Evolutionary conservation across 257 asterid genomes (phyloP).

Genomic region (Euphrasia confusa): DNA sequence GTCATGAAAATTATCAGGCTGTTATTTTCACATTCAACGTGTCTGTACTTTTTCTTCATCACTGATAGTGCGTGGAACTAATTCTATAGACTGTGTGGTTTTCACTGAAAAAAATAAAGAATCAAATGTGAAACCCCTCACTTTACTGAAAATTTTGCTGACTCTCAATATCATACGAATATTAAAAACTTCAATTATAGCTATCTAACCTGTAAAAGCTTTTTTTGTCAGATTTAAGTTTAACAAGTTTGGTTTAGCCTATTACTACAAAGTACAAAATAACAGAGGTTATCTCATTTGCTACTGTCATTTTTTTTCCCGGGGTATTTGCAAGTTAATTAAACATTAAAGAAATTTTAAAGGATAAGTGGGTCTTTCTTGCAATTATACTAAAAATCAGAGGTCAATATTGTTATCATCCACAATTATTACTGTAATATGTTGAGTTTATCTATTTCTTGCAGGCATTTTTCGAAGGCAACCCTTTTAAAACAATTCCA

Average conservation of each 20-base stretch:
- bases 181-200: not conserved
- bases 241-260: not conserved
- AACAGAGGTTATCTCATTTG: too few species aligned
- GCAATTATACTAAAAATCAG: too few species aligned
- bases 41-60: not conserved
- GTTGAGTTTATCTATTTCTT: slow-evolving; percentile 5
- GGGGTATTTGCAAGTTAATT: too few species aligned
- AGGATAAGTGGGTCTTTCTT: not conserved
- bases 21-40: not conserved
- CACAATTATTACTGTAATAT: not conserved
- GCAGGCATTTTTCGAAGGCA: slow-evolving; percentile 95
- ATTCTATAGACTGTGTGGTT: not conserved
- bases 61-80: not conserved
- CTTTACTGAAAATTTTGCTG: not conserved
- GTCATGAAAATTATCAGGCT: not conserved
- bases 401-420: too few species aligned
- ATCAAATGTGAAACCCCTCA: not conserved
- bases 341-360: too few species aligned
- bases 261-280: too few species aligned
- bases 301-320: too few species aligned
- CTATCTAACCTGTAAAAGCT: not conserved
- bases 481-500: slow-evolving; percentile 92
- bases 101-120: not conserved
- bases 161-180: not conserved
- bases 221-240: not conserved